Evolutionary conservation across 768 basidiomycete species (phyloP), one percentile per base, ranked within the genome.

Genomic region (Podaxis rugospora): DNA sequence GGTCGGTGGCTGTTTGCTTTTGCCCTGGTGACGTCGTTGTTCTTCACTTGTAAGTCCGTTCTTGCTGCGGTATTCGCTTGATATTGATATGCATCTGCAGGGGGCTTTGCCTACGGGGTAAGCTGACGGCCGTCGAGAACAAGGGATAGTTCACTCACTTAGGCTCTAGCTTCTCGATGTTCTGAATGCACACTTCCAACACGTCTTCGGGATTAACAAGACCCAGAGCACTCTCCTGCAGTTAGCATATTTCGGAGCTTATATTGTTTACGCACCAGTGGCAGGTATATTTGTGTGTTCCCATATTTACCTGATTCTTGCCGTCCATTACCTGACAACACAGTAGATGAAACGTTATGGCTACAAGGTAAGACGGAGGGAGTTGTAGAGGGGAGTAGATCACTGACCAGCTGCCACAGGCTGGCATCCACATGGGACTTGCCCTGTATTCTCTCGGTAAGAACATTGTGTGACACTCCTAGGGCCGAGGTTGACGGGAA

Each of bases 191-290:
- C 89, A 91, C 73, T 91, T 91, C 73, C 89, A 90, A 74, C 70
- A 71, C 2, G 81, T 89, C 40, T 88, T 91, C 68, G 76, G 77
- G 10, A 88, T 92, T 69, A 73, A 76, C 40, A 89, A 87, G 70
- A 77, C 87, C 27, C 83, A 89, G 72, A 89, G 88, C 57, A 89
- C 90, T 5, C 77, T 90, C 63, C 78, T 92, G 59, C 89, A 91
- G 65, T 76, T 90, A 23, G 87, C 88, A 4, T 90, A 89, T 68
- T 88, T 88, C 66, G 85, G 86, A 14, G 86, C 86, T 21, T 88
- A 87, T 67, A 70, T 87, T 50, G 80, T 86, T 21, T 86, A 76
- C 68, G 76, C 86, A 4, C 86, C 86, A 9, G 72, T 82, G 16
- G 86, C 84, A 4, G 82, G 83, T 47, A 65, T 78, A 40, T 83